phyloP scores from a whole-genome alignment of 1,139 yeast genomes.

The Lodderomyces jiufengensis region DNA sequence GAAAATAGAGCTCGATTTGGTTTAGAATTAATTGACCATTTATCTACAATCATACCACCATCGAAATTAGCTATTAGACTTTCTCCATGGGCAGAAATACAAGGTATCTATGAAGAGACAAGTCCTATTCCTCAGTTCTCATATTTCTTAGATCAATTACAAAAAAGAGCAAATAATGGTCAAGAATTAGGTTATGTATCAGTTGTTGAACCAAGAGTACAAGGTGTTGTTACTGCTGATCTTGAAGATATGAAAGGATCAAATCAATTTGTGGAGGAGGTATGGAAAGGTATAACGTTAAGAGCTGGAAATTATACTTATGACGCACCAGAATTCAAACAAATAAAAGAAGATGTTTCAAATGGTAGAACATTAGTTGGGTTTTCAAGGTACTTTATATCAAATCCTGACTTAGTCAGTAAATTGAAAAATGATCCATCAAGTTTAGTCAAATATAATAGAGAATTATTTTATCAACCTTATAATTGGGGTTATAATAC shows the following conservation, averaged over 20 bases:
- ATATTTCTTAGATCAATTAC: constrained; percentile 34
- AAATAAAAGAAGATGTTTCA: constrained; percentile 21
- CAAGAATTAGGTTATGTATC: constrained; percentile 48
- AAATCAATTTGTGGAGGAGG: constrained; percentile 35
- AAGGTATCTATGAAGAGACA: constrained; percentile 35
- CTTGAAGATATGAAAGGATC: constrained; percentile 12
- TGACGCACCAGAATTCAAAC: constrained; percentile 21
- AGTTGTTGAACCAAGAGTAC: constrained; percentile 44
- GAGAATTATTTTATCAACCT: constrained; percentile 20
- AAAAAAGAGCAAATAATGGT: constrained; percentile 36
- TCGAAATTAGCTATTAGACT: constrained; percentile 53
- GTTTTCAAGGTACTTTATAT: constrained; percentile 44
- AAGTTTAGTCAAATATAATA: constrained; percentile 31
- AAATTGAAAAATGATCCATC: constrained; percentile 39
- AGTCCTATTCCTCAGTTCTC: constrained; percentile 35
- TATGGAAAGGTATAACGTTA: constrained; percentile 48
- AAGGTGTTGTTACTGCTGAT: constrained; percentile 14
- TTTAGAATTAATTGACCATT: constrained; percentile 55
- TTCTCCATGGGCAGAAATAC: constrained; percentile 53
- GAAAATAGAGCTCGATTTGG: constrained; percentile 62
- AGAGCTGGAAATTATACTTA: constrained; percentile 46
- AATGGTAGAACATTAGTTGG: constrained; percentile 42
- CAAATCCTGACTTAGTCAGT: constrained; percentile 52
- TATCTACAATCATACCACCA: constrained; percentile 49
- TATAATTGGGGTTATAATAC: constrained; percentile 28